A percentile compares a stretch with the other conserved stretches of the same genome.
Conservation (phyloP, 768 basidiomycete genomes). For the Boletellus sp. region DNA sequence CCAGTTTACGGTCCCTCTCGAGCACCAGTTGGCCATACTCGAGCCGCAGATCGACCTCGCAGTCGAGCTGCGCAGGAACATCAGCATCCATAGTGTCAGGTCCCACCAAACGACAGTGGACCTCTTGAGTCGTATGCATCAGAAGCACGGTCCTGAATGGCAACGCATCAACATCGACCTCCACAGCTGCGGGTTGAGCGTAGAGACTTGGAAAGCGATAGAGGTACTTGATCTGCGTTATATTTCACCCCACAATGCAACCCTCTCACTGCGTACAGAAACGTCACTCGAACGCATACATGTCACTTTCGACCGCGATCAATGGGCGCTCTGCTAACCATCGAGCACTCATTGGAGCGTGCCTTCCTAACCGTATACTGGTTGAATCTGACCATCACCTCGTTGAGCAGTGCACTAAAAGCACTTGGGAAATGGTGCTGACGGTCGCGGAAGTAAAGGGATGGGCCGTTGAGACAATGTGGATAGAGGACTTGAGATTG, state of each 20-base stretch:
- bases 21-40: constrained; percentile 78
- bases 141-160: constrained; percentile 57
- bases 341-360: constrained; percentile 58
- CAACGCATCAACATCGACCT: constrained; percentile 74
- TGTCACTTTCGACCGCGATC: constrained; percentile 85
- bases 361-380: constrained; percentile 65
- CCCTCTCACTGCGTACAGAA: constrained; percentile 41
- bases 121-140: constrained; percentile 56
- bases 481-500: constrained; percentile 38
- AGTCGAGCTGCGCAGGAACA: constrained; percentile 67
- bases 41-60: constrained; percentile 86
- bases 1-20: constrained; percentile 72
- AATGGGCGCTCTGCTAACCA: constrained; percentile 70
- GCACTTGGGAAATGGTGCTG: constrained; percentile 75
- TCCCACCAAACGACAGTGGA: constrained; percentile 65
- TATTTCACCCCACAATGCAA: neutral
- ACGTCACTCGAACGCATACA: constrained; percentile 70
- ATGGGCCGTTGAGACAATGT: constrained; percentile 68
- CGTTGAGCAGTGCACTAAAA: constrained; percentile 49
- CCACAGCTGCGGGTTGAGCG: constrained; percentile 85
- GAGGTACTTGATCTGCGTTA: constrained; percentile 49
- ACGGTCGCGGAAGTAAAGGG: constrained; percentile 72
- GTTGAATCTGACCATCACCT: constrained; percentile 85
- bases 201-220: constrained; percentile 68
- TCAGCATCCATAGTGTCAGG: constrained; percentile 88